Base-by-base conservation (phyloP, 108 stramenopile species). In the Skeletonema potamos region DNA sequence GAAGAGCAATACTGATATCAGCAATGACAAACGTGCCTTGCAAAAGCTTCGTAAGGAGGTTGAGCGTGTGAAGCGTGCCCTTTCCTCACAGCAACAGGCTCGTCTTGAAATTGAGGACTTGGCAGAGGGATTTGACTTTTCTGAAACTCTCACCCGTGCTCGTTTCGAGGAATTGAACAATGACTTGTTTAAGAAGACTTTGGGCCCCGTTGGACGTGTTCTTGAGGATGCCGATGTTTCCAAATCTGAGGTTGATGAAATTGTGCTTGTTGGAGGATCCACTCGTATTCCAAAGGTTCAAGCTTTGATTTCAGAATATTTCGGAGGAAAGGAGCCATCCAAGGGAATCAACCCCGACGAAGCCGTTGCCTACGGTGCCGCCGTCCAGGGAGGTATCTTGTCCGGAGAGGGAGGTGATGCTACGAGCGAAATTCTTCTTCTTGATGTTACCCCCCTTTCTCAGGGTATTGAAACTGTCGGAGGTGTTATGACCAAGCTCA, bases 281-380 rank as follows among this genome's bases (percentile, higher is more conserved):
- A 98, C 97, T 29, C 95, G 97, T 70, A 98, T 97, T 69, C 97
- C 97, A 55, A 95, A 96, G 89, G 91, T 98, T 26, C 96, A 97
- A 84, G 54, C 70, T 56, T 69, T 98, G 69, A 84, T 98, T 64
- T 86, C 87, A 67, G 97, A 98, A 74, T 97, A 82, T 83, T 98
- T 97, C 77, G 94, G 90, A 43, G 98, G 98, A 70, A 98, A 98
- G 92, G 97, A 98, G 77, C 92, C 89, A 29, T 87, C 82, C 66
- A 88, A 92, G 84, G 93, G 93, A 67, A 93, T 98, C 84, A 97
- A 97, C 89, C 97, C 97, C 64, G 97, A 98, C 71, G 97, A 98
- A 79, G 96, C 98, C 27, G 97, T 98, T 32, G 97, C 97, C n/a
- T 98, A 87, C 81, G 96, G 97, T 43, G 97, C 97, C 56, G 94